Base-by-base conservation (phyloP, 129 eudicot species). In the Pseudognaphalium luteoalbum region DNA sequence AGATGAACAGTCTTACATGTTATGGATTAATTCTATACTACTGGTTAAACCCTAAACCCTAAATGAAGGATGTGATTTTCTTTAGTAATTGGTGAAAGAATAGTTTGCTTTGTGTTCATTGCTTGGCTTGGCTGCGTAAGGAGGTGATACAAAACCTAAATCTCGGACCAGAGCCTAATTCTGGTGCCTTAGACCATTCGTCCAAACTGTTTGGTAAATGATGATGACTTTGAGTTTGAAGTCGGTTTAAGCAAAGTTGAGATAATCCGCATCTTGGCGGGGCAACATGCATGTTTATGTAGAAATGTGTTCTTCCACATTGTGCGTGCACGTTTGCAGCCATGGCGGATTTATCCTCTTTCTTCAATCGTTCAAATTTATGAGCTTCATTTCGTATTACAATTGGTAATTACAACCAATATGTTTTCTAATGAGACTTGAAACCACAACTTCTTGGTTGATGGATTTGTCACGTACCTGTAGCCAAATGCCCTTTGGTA, bases 171-270 rank as follows among this genome's bases (percentile, higher is more conserved):
- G 92, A 93, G 98, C 98, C 96, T 93, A 90, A 93, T 90, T 93
- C 98, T 88, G 96, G 98, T 96, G 92, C 98, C 98, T 93, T 93
- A 93, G 98, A 93, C 98, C 96, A 90, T 95, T 93, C 92, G 98
- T 96, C 95, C 96, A 93, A 93, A 93, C 92, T 87, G 98, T 90
- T 47, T 1, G 14, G 51, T 14, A 14, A 47, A 14, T 47, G 54
- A 47, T 47, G 14, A 47, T 47, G 54, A 47, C n/a, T 47, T 47
- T 25, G 28, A 44, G 6, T 19, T 7, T 32, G 34, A 25, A 14
- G 54, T 12, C 5, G 6, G n/a, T 47, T 11, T 47, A 17, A 47
- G 16, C 16, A 47, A 47, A 47, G 54, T 47, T 14, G 54, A 47
- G 64, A 58, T 58, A 7, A 20, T 58, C 14, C 4, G 30, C 30